A percentile compares a stretch with the other conserved stretches of the same genome.
Conservation (phyloP, 176 grass and related monocot genomes). For the Rhipidocladum racemiflorum region DNA sequence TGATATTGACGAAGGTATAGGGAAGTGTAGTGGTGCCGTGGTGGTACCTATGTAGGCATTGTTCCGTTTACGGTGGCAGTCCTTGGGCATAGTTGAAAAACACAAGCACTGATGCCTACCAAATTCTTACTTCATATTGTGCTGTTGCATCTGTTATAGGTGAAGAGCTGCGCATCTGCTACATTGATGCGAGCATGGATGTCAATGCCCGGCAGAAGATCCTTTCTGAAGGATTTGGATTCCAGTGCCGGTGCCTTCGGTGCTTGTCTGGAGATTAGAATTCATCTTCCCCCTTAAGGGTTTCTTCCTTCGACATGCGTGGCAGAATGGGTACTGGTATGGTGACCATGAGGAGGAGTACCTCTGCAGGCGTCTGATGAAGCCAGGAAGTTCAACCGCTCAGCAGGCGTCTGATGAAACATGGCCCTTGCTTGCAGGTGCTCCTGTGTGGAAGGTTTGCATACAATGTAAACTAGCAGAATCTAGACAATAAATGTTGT, state of each 20-base stretch:
- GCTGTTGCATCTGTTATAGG: slow-evolving; percentile 40
- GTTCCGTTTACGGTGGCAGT: not conserved
- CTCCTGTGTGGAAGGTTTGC: not conserved
- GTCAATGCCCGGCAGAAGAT: slow-evolving; percentile 67
- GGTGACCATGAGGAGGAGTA: not conserved
- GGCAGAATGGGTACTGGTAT: not conserved
- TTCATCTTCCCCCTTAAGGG: not conserved
- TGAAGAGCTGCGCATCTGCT: slow-evolving; percentile 88
- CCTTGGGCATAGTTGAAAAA: not conserved
- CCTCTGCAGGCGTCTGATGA: not conserved
- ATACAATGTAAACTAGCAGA: not conserved
- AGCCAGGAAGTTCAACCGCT: not conserved
- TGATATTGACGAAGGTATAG: slow-evolving; percentile 65
- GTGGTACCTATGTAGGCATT: not conserved
- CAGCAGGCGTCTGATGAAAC: not conserved
- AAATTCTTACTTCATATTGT: not conserved
- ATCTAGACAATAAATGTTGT: not conserved
- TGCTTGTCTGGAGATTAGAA: slow-evolving; percentile 67
- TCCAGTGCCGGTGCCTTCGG: slow-evolving; percentile 57
- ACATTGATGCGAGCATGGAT: slow-evolving; percentile 86
- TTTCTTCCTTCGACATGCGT: not conserved
- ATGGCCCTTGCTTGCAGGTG: not conserved
- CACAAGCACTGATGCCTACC: not conserved
- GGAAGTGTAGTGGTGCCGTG: too few species aligned
- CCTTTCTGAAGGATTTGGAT: slow-evolving; percentile 81